Evolutionary conservation across 2,329 filamentous ascomycete genomes (phyloP).

Genomic region (Mycosphaerella sp.): DNA sequence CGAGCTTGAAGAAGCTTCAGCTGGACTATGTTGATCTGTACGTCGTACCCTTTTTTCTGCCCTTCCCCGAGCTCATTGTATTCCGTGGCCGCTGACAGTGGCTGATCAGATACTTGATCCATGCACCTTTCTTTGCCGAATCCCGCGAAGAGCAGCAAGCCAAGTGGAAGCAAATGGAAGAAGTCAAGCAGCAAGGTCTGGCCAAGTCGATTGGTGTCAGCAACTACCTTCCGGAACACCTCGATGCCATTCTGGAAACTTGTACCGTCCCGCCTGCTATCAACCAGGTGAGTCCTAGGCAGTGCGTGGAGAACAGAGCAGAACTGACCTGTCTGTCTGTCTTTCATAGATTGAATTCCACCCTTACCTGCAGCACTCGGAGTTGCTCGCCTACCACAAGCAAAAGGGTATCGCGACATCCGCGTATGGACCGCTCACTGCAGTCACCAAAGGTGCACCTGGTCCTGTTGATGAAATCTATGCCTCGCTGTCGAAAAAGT

Average conservation of each 20-base stretch:
- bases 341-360: slow-evolving; percentile 53
- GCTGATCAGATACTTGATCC: slow-evolving; percentile 46
- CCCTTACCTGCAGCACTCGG: slow-evolving; percentile 58
- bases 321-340: background rate
- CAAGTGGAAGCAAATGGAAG: slow-evolving; percentile 56
- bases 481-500: slow-evolving; percentile 51
- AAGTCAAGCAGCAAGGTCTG: slow-evolving; percentile 50
- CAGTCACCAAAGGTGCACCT: slow-evolving; percentile 48
- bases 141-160: slow-evolving; percentile 50
- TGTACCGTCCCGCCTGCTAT: slow-evolving; percentile 53
- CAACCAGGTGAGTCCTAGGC: slow-evolving; percentile 45
- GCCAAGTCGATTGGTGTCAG: slow-evolving; percentile 57
- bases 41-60: background rate
- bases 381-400: slow-evolving; percentile 51
- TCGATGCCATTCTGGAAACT: slow-evolving; percentile 48
- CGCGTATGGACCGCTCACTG: slow-evolving; percentile 44
- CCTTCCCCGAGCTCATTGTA: no score
- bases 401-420: slow-evolving; percentile 44
- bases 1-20: slow-evolving; percentile 54
- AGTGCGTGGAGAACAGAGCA: no score
- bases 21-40: slow-evolving; percentile 58
- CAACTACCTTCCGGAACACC: slow-evolving; percentile 51
- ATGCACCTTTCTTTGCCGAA: slow-evolving; percentile 53
- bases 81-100: background rate
- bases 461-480: slow-evolving; percentile 52